Conservation (phyloP, 164 flowering plant genomes). For the Chimonanthus praecox region DNA sequence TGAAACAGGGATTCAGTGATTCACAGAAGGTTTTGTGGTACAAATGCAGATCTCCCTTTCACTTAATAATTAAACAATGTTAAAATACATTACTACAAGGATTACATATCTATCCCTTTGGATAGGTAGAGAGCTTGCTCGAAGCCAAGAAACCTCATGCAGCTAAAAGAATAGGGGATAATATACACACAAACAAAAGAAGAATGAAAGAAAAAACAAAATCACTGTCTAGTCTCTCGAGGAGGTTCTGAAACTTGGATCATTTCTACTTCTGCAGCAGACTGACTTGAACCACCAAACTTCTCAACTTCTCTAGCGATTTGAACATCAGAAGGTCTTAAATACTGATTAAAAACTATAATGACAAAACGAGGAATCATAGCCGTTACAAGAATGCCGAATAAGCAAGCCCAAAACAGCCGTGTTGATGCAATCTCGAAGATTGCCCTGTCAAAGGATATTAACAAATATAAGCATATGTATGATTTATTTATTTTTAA, state of each 20-base stretch:
- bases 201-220: slow-evolving; percentile 5
- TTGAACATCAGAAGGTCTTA: slow-evolving; percentile 61
- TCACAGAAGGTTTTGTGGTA: not conserved
- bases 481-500: not conserved
- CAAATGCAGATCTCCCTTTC: not conserved
- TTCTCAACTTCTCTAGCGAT: slow-evolving; percentile 82
- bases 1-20: too few relatives aligned
- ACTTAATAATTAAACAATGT: slow-evolving; percentile 1
- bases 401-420: slow-evolving; percentile 73
- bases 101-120: slow-evolving; percentile 32
- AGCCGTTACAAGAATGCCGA: slow-evolving; percentile 47
- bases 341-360: slow-evolving; percentile 42
- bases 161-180: slow-evolving; percentile 25
- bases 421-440: slow-evolving; percentile 39
- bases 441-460: slow-evolving; percentile 60
- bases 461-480: not conserved
- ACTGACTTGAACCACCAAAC: slow-evolving; percentile 31
- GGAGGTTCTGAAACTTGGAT: slow-evolving; percentile 28
- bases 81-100: slow-evolving; percentile 7
- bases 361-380: slow-evolving; percentile 75
- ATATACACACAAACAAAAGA: slow-evolving; percentile 11
- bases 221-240: slow-evolving; percentile 18
- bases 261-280: slow-evolving; percentile 51
- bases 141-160: slow-evolving; percentile 11
- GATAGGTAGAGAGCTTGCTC: slow-evolving; percentile 22